Evolutionary conservation across 2,329 filamentous ascomycete species (phyloP).

Genomic region (Arthrobotrys pseudoclavata): DNA sequence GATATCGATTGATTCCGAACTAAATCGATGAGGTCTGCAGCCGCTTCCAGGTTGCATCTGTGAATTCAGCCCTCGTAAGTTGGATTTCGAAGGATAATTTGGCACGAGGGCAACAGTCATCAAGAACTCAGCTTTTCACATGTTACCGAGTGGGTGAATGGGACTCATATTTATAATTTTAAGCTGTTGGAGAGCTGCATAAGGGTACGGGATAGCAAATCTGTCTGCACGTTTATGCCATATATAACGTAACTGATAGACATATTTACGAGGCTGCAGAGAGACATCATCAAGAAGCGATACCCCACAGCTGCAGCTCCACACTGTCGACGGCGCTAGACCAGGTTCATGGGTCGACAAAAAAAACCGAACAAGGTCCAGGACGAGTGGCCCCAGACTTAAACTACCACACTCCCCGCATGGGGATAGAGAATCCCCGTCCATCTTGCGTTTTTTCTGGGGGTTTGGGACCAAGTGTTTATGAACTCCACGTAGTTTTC

Average conservation of each 20-base stretch:
- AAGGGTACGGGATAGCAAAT: slow-evolving; percentile 44
- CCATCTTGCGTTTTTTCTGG: background rate
- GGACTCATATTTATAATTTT: slow-evolving; percentile 48
- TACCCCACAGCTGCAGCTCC: slow-evolving; percentile 58
- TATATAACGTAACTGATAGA: slow-evolving; percentile 55
- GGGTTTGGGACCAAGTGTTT: slow-evolving; percentile 25
- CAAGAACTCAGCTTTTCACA: slow-evolving; percentile 41
- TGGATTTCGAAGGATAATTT: slow-evolving; percentile 22
- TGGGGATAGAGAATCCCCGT: slow-evolving; percentile 26
- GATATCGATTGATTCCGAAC: slow-evolving; percentile 18
- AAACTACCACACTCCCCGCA: slow-evolving; percentile 50
- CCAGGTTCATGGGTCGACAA: slow-evolving; percentile 33
- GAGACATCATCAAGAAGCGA: slow-evolving; percentile 33
- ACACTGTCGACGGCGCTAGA: slow-evolving; percentile 20
- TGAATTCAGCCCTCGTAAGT: slow-evolving; percentile 16
- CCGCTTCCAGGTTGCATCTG: slow-evolving; percentile 3
- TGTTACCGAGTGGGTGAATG: slow-evolving; percentile 56
- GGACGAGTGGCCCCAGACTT: slow-evolving; percentile 33
- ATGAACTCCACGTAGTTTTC: slow-evolving; percentile 1
- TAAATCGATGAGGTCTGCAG: slow-evolving; percentile 1
- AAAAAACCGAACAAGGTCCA: slow-evolving; percentile 35
- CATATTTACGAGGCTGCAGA: slow-evolving; percentile 30
- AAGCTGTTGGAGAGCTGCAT: slow-evolving; percentile 25
- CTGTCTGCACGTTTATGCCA: slow-evolving; percentile 27
- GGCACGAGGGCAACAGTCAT: background rate